Conservation (phyloP, 495 filamentous ascomycete genomes). For the Paragyromitra xinjiangensis region DNA sequence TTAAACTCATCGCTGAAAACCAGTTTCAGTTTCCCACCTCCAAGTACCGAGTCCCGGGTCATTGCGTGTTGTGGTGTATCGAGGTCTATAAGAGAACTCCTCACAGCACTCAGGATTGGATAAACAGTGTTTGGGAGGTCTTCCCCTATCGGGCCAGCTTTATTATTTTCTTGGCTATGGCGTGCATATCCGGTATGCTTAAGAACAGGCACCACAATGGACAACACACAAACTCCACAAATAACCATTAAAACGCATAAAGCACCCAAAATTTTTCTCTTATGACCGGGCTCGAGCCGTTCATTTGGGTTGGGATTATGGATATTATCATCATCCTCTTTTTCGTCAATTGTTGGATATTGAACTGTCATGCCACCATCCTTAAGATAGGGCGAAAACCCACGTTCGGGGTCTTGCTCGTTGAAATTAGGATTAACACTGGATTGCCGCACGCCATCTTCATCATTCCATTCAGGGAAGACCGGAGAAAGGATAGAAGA, state of each 20-base stretch:
- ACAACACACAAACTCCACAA: constrained; percentile 72
- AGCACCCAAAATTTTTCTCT: constrained; percentile 71
- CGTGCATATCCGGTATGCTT: constrained; percentile 65
- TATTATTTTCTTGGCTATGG: background rate
- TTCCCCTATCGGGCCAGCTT: background rate
- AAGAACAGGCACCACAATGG: constrained; percentile 73
- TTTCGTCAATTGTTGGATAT: constrained; percentile 60
- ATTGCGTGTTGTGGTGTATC: constrained; percentile 71
- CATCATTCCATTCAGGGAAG: constrained; percentile 9
- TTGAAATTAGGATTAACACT: constrained; percentile 4
- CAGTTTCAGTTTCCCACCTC: constrained; percentile 68
- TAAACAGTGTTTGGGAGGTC: constrained; percentile 23
- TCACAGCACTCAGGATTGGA: constrained; percentile 61
- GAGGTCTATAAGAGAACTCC: constrained; percentile 74
- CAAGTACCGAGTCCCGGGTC: constrained; percentile 67
- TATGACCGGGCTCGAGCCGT: constrained; percentile 68
- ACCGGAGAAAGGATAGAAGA: constrained; percentile 7
- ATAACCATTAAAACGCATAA: constrained; percentile 70
- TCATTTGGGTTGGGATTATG: constrained; percentile 74
- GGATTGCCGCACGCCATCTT: background rate
- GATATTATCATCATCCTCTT: constrained; percentile 80
- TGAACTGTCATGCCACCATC: constrained; percentile 30
- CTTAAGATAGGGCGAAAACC: constrained; percentile 42
- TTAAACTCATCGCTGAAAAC: constrained; percentile 87
- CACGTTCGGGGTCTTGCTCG: constrained; percentile 44